phyloP scores from a whole-genome alignment of 1,139 yeast species.

The Zygosaccharomyces pseudobailii region DNA sequence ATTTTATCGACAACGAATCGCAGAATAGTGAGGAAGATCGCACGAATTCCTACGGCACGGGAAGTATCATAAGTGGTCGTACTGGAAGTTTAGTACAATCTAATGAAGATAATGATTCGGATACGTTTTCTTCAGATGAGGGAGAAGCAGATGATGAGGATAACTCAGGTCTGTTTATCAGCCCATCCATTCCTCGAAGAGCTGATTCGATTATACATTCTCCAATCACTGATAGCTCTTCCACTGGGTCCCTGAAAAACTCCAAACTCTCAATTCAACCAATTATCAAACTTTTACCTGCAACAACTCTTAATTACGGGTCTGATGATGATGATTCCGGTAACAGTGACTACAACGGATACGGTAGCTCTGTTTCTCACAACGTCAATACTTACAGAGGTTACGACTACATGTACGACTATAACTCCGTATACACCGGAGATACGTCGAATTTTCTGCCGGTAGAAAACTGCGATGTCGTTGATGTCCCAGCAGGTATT shows the following conservation, averaged over 20 bases:
- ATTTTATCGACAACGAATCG: conserved; percentile 34
- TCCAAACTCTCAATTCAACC: conserved; percentile 31
- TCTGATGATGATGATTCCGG: conserved; percentile 66
- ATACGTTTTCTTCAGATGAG: conserved; percentile 30
- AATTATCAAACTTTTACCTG: conserved; percentile 72
- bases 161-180: conserved; percentile 36
- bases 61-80: conserved; percentile 12
- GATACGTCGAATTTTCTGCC: conserved; percentile 39
- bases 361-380: conserved; percentile 59
- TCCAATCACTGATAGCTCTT: conserved; percentile 31
- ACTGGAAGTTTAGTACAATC: conserved; percentile 6
- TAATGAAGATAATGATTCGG: conserved; percentile 17
- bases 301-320: conserved; percentile 75
- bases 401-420: conserved; percentile 80
- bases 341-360: conserved; percentile 40
- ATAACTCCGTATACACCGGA: conserved; percentile 71
- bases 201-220: conserved; percentile 23
- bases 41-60: conserved; percentile 19
- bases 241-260: conserved; percentile 30
- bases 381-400: conserved; percentile 73
- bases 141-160: conserved; percentile 33
- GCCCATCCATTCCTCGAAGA: conserved; percentile 32
- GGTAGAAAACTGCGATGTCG: conserved; percentile 39
- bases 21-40: conserved; percentile 23
- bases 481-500: conserved; percentile 40